These are phyloP conservation scores for Plantago elongata DNA, from an alignment of 257 asterid genomes.

Conservation along the genomic window DNA sequence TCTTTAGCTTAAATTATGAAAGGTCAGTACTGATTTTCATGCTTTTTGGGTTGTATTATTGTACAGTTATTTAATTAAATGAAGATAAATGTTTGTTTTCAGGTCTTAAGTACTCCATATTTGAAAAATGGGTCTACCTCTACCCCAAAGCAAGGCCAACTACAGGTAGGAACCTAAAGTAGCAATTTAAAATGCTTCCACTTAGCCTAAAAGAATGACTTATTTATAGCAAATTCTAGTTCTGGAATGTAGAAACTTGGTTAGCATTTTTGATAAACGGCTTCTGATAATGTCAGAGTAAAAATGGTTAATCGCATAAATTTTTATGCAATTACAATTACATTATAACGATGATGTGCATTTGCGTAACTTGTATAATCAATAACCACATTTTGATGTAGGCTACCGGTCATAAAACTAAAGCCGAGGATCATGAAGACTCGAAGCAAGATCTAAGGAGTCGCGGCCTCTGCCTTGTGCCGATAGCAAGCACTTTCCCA, in stretches of 20 bases:
- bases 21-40: too few relatives aligned
- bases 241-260: too few relatives aligned
- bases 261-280: too few relatives aligned
- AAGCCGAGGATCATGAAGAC: slow-evolving; percentile 35
- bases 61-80: not conserved
- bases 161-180: slow-evolving; percentile 39
- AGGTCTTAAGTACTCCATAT: slow-evolving; percentile 72
- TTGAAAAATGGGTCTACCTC: slow-evolving; percentile 55
- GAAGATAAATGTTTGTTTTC: slow-evolving; percentile 17
- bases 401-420: slow-evolving; percentile 29
- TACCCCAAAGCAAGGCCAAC: slow-evolving; percentile 38
- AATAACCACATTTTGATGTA: slow-evolving; percentile 11
- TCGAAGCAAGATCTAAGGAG: slow-evolving; percentile 46
- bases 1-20: too few relatives aligned
- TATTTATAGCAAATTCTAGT: too few relatives aligned
- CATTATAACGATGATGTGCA: too few relatives aligned
- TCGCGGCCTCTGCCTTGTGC: slow-evolving; percentile 85
- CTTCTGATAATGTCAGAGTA: too few relatives aligned
- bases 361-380: too few relatives aligned
- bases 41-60: too few relatives aligned
- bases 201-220: not conserved
- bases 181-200: slow-evolving; percentile 10
- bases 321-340: too few relatives aligned
- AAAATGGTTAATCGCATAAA: too few relatives aligned
- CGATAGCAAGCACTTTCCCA: slow-evolving; percentile 77